Conservation (phyloP, 495 filamentous ascomycete species). For the Penicillium turbatum region DNA sequence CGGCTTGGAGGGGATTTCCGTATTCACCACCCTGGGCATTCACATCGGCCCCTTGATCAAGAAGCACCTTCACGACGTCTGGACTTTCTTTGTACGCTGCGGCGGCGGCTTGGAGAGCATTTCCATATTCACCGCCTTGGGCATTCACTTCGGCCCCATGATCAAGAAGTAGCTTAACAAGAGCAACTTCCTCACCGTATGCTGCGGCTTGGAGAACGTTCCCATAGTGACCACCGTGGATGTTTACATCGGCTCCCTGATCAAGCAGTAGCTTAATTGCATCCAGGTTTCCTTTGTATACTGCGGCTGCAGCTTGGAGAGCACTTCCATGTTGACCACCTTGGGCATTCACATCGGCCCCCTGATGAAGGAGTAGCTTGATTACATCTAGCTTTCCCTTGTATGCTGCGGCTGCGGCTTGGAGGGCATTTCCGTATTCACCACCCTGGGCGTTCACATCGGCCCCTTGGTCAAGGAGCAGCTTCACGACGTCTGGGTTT, state of each 20-base stretch:
- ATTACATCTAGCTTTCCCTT: too few relatives aligned
- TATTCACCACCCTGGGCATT: too few relatives aligned
- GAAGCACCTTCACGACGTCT: not conserved
- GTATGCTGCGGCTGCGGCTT: not conserved
- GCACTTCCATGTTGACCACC: not conserved
- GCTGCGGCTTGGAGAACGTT: too few relatives aligned
- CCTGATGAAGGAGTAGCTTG: not conserved
- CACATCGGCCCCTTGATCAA: slow-evolving; percentile 1
- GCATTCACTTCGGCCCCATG: not conserved
- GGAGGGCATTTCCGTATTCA: not conserved
- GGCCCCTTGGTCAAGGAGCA: slow-evolving; percentile 4
- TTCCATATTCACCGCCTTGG: not conserved
- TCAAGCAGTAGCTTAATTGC: not conserved
- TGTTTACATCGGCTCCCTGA: too few relatives aligned
- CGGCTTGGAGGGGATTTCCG: not conserved
- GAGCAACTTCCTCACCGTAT: not conserved
- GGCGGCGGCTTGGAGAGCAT: not conserved
- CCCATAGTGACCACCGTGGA: too few relatives aligned
- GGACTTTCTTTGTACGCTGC: not conserved
- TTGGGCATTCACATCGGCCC: not conserved
- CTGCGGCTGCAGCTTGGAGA: not conserved
- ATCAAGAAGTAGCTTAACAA: not conserved
- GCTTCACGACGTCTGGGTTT: not conserved
- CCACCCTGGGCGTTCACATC: too few relatives aligned
- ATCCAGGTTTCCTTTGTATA: not conserved